Percentiles rank a stretch among this genome's conserved stretches.
phyloP scores from a whole-genome alignment of 78 protist genomes.

The Diacronema lutheri region DNA sequence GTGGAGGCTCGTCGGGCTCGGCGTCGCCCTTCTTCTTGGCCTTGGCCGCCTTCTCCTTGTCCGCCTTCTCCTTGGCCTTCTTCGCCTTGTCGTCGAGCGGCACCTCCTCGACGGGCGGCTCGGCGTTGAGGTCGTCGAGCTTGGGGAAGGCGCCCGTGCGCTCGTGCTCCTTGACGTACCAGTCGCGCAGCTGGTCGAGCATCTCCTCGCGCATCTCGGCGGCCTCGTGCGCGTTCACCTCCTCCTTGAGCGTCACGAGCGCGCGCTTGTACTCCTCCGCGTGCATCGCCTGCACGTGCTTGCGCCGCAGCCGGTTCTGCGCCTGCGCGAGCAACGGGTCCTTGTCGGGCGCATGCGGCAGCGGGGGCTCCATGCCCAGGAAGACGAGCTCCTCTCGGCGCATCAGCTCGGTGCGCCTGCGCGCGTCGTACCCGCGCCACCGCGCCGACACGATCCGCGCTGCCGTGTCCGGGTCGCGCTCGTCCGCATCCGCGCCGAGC shows the following conservation, averaged over 20 bases:
- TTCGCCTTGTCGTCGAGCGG: not conserved
- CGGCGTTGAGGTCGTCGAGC: conserved; percentile 24
- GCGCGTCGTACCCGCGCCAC: conserved; percentile 13
- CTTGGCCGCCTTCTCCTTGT: not conserved
- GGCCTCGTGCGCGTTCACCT: conserved; percentile 57
- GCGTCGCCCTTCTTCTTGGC: conserved; percentile 1
- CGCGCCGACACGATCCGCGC: conserved; percentile 37
- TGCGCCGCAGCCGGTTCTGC: not conserved
- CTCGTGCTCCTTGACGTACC: conserved; percentile 17
- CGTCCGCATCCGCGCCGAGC: conserved; percentile 16
- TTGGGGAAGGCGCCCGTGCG: conserved; percentile 31
- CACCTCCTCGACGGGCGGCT: conserved; percentile 14
- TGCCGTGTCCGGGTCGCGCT: conserved; percentile 38
- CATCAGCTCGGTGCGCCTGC: not conserved
- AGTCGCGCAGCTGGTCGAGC: conserved; percentile 55
- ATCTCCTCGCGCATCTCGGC: conserved; percentile 45
- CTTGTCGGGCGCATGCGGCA: not conserved
- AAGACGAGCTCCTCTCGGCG: conserved; percentile 56
- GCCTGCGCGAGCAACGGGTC: not conserved
- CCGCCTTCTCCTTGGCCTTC: not conserved
- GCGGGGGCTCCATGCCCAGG: conserved; percentile 39
- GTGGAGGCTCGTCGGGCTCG: not conserved
- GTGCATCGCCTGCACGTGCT: conserved; percentile 15
- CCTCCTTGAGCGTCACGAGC: conserved; percentile 17
- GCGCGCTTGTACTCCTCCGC: conserved; percentile 29